Conservation (phyloP, 176 grass and related monocot genomes). For the Carex littledalei region DNA sequence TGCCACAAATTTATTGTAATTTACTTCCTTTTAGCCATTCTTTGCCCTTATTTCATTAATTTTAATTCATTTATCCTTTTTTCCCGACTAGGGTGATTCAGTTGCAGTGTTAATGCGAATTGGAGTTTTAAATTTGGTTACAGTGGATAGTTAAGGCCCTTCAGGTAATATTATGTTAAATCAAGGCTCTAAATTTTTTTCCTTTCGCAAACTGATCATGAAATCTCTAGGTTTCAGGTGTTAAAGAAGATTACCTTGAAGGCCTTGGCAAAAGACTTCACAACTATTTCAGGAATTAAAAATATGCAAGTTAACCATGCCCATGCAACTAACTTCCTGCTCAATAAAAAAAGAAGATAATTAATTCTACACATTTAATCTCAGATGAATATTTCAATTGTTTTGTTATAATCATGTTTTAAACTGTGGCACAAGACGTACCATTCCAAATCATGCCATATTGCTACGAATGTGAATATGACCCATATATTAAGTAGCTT, state of each 20-base stretch:
- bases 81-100: not conserved
- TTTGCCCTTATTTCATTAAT: not conserved
- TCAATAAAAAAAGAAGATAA: not conserved
- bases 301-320: conserved; percentile 98
- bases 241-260: conserved; percentile 46
- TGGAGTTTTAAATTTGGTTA: not conserved
- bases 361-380: not conserved
- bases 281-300: conserved; percentile 79
- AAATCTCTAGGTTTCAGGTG: too few relatives aligned
- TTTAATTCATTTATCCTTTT: not conserved
- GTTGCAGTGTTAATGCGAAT: not conserved
- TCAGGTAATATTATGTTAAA: not conserved
- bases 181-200: not conserved
- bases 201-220: not conserved
- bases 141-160: not conserved
- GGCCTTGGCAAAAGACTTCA: conserved; percentile 54
- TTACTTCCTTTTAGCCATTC: not conserved
- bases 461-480: conserved; percentile 93
- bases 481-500: conserved; percentile 93
- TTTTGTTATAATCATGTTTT: not conserved
- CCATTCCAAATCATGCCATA: conserved; percentile 97
- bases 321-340: conserved; percentile 93
- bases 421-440: conserved; percentile 27
- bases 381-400: not conserved
- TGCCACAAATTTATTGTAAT: not conserved